Base-by-base conservation (phyloP, 208 protist genomes). In the Borovskyia barvae region DNA sequence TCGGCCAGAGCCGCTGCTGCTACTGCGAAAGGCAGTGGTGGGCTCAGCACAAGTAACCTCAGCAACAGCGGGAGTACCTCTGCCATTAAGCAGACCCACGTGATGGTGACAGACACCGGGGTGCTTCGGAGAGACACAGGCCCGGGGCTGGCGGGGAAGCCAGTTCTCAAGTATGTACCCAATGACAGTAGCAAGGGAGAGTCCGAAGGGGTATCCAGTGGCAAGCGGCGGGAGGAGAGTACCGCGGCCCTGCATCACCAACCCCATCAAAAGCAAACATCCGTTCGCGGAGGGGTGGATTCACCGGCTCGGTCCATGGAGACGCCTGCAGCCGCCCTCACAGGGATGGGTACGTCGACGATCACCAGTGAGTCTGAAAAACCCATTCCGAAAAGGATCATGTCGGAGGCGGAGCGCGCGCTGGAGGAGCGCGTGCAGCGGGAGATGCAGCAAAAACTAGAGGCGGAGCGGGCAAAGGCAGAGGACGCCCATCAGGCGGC, bases 341-440 rank as follows among this genome's bases (percentile, higher is more conserved):
- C n/a, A n/a, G n/a, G n/a, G n/a, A n/a, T n/a, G n/a, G n/a, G n/a
- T n/a, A n/a, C n/a, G n/a, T n/a, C n/a, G n/a, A n/a, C n/a, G n/a
- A n/a, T n/a, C n/a, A n/a, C n/a, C n/a, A n/a, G n/a, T n/a, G n/a
- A n/a, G n/a, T n/a, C n/a, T n/a, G n/a, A n/a, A n/a, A n/a, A n/a
- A n/a, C n/a, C 50, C 0, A 41, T 54, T 3, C 57, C 67, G 1
- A n/a, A 64, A 20, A 72, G 80, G 9, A 72, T 91, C 32, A 53
- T 90, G 11, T 91, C 85, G 9, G 88, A 92, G 66, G 80, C 88
- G 19, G 88, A 92, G 61, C 66, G 69, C 15, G 76, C 73, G 42
- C 60, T 92, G 54, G 82, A 94, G 72, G 68, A 74, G 41, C 82
- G 75, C 51, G 77, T 94, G 29, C 80, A 78, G 19, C 62, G 53